A percentile compares a stretch with the other conserved stretches of the same genome.
Conservation (phyloP, 768 basidiomycete species). For the Hysterangium stoloniferum region DNA sequence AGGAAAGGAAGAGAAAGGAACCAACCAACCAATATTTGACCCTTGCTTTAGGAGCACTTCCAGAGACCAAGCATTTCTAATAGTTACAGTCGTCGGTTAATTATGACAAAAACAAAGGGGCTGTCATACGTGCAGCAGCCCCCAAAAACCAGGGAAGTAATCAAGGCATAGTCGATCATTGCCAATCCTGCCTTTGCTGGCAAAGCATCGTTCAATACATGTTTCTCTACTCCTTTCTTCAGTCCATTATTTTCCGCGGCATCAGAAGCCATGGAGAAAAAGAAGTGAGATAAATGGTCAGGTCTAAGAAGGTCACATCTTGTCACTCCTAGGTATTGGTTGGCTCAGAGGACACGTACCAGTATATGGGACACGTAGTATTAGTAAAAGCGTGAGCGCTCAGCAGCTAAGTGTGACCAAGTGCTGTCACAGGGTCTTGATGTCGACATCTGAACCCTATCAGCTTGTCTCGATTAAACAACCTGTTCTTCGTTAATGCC, state of each 20-base stretch:
- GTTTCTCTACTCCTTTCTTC: background rate
- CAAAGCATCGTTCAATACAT: no score
- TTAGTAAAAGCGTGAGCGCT: no score
- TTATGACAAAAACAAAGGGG: background rate
- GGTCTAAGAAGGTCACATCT: no score
- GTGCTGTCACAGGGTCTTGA: no score
- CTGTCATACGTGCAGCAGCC: slow-evolving; percentile 74
- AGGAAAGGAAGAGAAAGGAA: slow-evolving; percentile 7
- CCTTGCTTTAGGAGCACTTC: slow-evolving; percentile 66
- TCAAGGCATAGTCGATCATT: slow-evolving; percentile 28
- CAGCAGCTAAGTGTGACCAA: no score
- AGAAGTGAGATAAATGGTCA: no score
- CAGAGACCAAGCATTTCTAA: slow-evolving; percentile 70
- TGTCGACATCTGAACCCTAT: no score
- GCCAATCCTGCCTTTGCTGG: background rate
- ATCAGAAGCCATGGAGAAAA: background rate
- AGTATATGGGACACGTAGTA: no score
- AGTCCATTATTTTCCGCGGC: background rate
- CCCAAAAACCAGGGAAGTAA: slow-evolving; percentile 62
- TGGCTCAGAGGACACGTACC: background rate
- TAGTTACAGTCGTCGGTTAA: slow-evolving; percentile 10
- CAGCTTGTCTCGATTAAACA: no score
- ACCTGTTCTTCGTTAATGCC: no score
- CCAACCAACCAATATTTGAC: slow-evolving; percentile 51
- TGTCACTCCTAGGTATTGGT: no score